A percentile compares a stretch with the other conserved stretches of the same genome.
Conservation (phyloP, 1,284 basidiomycete species). For the Ceratobasidium sp. region DNA sequence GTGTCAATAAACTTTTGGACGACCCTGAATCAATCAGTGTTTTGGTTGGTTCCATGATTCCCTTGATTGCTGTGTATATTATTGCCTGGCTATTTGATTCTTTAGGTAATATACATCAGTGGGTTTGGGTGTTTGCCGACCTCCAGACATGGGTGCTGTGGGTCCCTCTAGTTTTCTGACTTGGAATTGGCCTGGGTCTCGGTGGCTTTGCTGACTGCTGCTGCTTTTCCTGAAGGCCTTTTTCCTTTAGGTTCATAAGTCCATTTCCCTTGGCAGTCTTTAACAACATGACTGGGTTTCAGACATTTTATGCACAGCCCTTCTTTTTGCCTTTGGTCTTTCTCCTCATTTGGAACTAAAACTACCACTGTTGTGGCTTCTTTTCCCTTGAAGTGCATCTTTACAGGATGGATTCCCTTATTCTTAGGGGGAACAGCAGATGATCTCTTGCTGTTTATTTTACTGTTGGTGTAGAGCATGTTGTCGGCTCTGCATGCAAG, state of each 20-base stretch:
- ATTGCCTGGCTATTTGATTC: background rate
- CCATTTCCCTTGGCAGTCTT: background rate
- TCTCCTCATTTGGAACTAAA: slow-evolving; percentile 8
- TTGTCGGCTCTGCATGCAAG: background rate
- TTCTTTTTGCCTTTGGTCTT: background rate
- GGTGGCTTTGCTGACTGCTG: no score
- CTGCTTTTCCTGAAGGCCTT: background rate
- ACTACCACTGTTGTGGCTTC: background rate
- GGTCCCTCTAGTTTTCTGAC: slow-evolving; percentile 6
- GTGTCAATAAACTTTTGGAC: background rate
- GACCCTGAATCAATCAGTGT: slow-evolving; percentile 10
- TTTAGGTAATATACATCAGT: slow-evolving; percentile 5
- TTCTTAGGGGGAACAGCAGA: no score
- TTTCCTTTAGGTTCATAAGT: background rate
- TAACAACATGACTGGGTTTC: background rate
- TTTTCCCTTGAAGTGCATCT: background rate
- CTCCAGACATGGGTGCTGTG: slow-evolving; percentile 9
- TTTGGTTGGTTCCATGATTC: slow-evolving; percentile 14
- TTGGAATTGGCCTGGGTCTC: no score
- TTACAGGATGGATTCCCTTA: no score
- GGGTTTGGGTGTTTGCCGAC: no score
- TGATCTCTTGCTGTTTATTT: no score
- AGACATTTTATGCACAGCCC: slow-evolving; percentile 8
- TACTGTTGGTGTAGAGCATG: background rate
- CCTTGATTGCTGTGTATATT: no score